These are phyloP conservation scores for Pterula multifida DNA, from an alignment of 1,284 basidiomycete genomes.

Conservation along the genomic window DNA sequence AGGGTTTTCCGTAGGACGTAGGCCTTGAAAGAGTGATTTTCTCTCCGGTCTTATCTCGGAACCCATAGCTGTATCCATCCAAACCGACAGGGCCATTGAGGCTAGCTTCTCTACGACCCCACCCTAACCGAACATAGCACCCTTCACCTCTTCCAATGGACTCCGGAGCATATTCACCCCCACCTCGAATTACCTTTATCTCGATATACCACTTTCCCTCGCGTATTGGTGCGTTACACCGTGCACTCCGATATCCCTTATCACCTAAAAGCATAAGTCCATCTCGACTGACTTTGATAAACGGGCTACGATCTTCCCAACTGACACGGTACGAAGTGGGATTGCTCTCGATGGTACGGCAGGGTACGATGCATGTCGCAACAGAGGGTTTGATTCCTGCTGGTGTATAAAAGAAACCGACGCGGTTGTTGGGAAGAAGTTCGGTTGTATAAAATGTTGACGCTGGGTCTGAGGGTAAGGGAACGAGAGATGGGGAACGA, in stretches of 20 bases:
- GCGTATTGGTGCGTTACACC: slow-evolving; percentile 82
- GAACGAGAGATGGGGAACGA: slow-evolving; percentile 54
- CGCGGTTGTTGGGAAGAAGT: slow-evolving; percentile 57
- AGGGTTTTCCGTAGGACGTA: slow-evolving; percentile 64
- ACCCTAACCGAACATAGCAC: slow-evolving; percentile 83
- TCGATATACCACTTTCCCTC: slow-evolving; percentile 96
- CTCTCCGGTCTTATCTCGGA: slow-evolving; percentile 86
- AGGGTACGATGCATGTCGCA: slow-evolving; percentile 34
- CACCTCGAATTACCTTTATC: slow-evolving; percentile 68
- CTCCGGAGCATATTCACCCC: slow-evolving; percentile 46
- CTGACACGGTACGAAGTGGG: slow-evolving; percentile 59
- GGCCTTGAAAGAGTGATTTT: slow-evolving; percentile 80
- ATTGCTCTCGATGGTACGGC: slow-evolving; percentile 68
- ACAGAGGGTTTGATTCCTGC: slow-evolving; percentile 64
- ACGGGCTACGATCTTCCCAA: slow-evolving; percentile 82
- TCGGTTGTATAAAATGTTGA: slow-evolving; percentile 55
- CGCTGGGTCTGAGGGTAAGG: slow-evolving; percentile 30
- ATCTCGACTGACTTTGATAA: slow-evolving; percentile 72
- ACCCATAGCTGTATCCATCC: slow-evolving; percentile 89
- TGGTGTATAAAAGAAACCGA: slow-evolving; percentile 71
- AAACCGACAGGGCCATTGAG: slow-evolving; percentile 89
- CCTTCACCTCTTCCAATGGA: slow-evolving; percentile 40
- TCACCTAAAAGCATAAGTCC: slow-evolving; percentile 72
- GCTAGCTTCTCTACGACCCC: slow-evolving; percentile 84
- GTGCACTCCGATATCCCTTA: slow-evolving; percentile 83